Conservation (phyloP, 176 grass and related monocot species). For the Zea luxurians region DNA sequence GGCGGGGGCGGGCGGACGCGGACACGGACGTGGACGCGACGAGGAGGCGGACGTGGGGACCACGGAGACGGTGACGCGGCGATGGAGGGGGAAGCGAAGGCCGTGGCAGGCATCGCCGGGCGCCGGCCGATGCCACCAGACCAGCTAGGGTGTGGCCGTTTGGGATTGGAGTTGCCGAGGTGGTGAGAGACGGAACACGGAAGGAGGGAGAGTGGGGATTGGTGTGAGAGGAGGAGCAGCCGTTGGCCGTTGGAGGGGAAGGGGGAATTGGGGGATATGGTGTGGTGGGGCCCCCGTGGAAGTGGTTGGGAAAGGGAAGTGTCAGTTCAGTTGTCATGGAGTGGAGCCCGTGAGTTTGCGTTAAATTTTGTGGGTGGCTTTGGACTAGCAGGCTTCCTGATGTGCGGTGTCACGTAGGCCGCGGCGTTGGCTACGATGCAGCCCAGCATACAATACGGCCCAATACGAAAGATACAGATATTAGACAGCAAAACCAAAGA, state of each 20-base stretch:
- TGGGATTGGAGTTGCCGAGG: background rate
- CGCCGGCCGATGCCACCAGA: background rate
- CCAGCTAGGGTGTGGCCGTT: background rate
- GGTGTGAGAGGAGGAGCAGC: background rate
- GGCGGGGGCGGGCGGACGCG: conserved; percentile 38
- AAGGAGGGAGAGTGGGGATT: background rate
- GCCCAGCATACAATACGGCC: background rate
- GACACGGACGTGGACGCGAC: background rate
- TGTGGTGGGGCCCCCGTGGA: conserved; percentile 35
- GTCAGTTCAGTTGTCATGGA: background rate
- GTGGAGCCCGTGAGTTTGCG: no score
- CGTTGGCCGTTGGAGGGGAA: background rate
- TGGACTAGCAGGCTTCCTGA: background rate
- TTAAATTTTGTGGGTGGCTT: background rate
- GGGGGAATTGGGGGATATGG: background rate
- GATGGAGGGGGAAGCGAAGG: conserved; percentile 12
- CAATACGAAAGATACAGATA: background rate
- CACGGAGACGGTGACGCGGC: conserved; percentile 17
- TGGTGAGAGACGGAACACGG: conserved; percentile 1
- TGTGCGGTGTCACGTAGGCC: background rate
- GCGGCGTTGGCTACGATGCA: background rate
- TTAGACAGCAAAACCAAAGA: background rate
- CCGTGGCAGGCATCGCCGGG: conserved; percentile 28
- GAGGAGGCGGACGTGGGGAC: conserved; percentile 9
- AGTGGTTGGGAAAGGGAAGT: background rate